Evolutionary conservation across 1,284 basidiomycete genomes (phyloP), one percentile per base, ranked within the genome.

Genomic region (Papiliotrema flavescens): DNA sequence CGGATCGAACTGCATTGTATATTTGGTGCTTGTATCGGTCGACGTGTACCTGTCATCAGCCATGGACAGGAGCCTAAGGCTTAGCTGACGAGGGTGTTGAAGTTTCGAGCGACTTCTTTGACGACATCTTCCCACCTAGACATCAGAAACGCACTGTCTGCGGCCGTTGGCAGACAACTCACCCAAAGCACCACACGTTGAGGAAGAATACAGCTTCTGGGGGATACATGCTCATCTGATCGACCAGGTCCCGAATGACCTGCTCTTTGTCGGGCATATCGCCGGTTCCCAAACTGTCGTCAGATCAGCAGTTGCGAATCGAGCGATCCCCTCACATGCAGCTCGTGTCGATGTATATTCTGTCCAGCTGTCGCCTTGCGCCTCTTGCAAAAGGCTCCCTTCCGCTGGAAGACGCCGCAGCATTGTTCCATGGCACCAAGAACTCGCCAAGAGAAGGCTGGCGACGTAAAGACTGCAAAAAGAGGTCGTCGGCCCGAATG

Each of bases 141-240:
- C 34, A 6, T 45, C 15, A 37, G 45, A 22, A 20, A 50, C 23
- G 23, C 37, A 20, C 8, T 36, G 32, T 51, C 36, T 24, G 40
- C 24, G 41, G 15, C 6, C 13, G n/a, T 13, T 2, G n/a, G 14
- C 2, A 36, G 9, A 19, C n/a, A 36, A 53, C 69, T 62, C 45
- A 80, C 24, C 94, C 93, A 85, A 88, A 92, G 0, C 92, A 96
- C 93, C 94, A 97, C 0, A 83, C 73, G 63, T 97, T 92, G 59
- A 97, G 80, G 76, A 90, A 97, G 76, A 97, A 95, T 47, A 83
- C 79, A 0, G 85, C 86, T 5, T 80, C 78, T 0, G 77, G 56
- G 0, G 90, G 88, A 60, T 85, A 89, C 9, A 84, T 65, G 5
- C 78, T 77, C 75, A 95, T 86, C 1, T 92, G 79, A 9, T 82